Conservation (phyloP, 208 protist genomes). For the Leishmania turanica region DNA sequence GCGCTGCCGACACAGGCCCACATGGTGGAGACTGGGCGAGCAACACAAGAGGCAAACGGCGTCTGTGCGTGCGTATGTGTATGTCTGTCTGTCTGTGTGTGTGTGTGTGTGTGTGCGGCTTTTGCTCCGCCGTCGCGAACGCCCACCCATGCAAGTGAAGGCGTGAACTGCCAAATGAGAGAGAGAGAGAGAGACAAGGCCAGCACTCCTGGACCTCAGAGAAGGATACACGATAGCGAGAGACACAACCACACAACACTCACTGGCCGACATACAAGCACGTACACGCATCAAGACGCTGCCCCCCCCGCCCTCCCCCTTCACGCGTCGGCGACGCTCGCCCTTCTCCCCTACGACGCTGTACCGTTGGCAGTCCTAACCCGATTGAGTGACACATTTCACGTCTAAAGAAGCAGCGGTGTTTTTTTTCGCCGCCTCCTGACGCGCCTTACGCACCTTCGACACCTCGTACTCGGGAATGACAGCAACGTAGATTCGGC, state of each 20-base stretch:
- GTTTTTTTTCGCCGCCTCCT: background rate
- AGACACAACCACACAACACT: background rate
- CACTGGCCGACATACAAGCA: background rate
- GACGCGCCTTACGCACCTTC: conserved; percentile 39
- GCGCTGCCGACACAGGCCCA: background rate
- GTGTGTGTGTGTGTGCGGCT: no score
- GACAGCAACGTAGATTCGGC: conserved; percentile 66
- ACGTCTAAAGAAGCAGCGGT: background rate
- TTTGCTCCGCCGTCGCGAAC: background rate
- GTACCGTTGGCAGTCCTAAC: background rate
- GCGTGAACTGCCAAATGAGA: background rate
- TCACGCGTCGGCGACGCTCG: background rate
- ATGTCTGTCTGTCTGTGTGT: background rate
- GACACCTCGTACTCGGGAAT: conserved; percentile 85
- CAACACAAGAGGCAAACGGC: background rate
- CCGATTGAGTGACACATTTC: background rate
- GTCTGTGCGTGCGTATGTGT: background rate
- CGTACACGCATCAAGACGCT: background rate
- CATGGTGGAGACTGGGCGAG: background rate
- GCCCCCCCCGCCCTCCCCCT: no score
- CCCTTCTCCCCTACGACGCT: background rate
- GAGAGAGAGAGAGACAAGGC: background rate
- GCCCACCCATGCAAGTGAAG: background rate
- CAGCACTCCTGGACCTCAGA: no score
- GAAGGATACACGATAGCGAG: background rate